Percentiles rank a stretch among this genome's conserved stretches.
Evolutionary conservation across 2,329 filamentous ascomycete species (phyloP).

Genomic region (Paracoccidioides lutzii): DNA sequence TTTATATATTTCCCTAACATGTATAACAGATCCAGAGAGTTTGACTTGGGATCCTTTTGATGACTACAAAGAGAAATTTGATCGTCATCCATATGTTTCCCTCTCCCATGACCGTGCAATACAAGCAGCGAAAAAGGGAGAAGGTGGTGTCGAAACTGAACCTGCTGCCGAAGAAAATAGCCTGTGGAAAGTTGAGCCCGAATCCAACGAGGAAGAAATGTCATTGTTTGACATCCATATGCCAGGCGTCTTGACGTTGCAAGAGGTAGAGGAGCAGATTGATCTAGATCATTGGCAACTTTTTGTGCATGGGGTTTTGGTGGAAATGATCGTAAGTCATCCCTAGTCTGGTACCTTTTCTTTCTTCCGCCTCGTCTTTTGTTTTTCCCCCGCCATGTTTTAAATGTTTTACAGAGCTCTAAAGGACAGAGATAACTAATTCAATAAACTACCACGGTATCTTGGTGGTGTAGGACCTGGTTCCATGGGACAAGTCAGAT

Average conservation of each 20-base stretch:
- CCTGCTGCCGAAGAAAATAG: constrained; percentile 16
- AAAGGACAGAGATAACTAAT: background rate
- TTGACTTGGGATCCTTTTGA: constrained; percentile 33
- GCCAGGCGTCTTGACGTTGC: constrained; percentile 33
- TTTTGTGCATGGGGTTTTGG: constrained; percentile 27
- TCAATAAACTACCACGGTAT: background rate
- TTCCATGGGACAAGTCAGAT: constrained; percentile 34
- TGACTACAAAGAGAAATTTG: constrained; percentile 29
- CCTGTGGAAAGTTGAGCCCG: background rate
- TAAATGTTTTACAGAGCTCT: background rate
- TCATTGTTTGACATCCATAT: constrained; percentile 36
- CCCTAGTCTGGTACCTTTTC: background rate
- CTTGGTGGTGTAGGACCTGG: constrained; percentile 26
- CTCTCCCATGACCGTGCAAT: constrained; percentile 25
- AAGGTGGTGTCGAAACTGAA: constrained; percentile 10
- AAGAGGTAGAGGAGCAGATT: constrained; percentile 28
- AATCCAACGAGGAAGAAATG: constrained; percentile 22
- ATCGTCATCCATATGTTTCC: constrained; percentile 33
- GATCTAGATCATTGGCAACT: constrained; percentile 34
- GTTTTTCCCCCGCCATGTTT: background rate
- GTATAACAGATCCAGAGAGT: constrained; percentile 32
- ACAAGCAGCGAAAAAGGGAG: constrained; percentile 9
- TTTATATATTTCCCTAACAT: background rate
- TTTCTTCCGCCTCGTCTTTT: background rate
- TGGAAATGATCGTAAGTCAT: constrained; percentile 31